Evolutionary conservation across 2,329 filamentous ascomycete genomes (phyloP).

Genomic region (Pseudogymnoascus sp.): DNA sequence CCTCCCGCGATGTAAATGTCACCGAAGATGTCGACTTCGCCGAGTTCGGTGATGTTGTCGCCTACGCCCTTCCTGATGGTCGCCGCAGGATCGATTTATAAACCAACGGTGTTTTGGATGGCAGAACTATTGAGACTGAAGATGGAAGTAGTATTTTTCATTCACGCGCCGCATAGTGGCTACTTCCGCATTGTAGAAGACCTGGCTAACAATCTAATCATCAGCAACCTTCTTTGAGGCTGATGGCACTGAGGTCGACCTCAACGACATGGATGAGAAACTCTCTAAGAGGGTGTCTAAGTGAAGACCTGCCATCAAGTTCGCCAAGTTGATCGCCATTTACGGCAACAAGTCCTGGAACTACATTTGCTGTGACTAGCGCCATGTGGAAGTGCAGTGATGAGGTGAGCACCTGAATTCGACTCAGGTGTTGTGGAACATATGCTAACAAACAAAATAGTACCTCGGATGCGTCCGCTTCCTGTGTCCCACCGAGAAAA

Average conservation of each 20-base stretch:
- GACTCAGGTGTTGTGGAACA: neutral
- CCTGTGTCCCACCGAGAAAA: neutral
- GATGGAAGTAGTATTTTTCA: neutral
- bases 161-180: neutral
- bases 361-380: slow-evolving; percentile 1
- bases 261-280: neutral
- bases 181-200: neutral
- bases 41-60: slow-evolving; percentile 8
- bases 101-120: neutral
- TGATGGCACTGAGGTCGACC: neutral
- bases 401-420: neutral
- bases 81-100: neutral
- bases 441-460: neutral
- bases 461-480: neutral
- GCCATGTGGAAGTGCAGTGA: neutral
- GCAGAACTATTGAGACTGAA: neutral
- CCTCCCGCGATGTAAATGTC: neutral
- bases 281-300: neutral
- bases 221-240: neutral
- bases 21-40: slow-evolving; percentile 8
- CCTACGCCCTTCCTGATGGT: slow-evolving; percentile 7
- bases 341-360: slow-evolving; percentile 2
- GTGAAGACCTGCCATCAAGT: slow-evolving; percentile 3
- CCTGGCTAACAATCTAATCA: neutral
- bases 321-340: neutral